These are phyloP conservation scores for Penicillium hesseltinei DNA, from an alignment of 2,329 filamentous ascomycete genomes.

Conservation along the genomic window DNA sequence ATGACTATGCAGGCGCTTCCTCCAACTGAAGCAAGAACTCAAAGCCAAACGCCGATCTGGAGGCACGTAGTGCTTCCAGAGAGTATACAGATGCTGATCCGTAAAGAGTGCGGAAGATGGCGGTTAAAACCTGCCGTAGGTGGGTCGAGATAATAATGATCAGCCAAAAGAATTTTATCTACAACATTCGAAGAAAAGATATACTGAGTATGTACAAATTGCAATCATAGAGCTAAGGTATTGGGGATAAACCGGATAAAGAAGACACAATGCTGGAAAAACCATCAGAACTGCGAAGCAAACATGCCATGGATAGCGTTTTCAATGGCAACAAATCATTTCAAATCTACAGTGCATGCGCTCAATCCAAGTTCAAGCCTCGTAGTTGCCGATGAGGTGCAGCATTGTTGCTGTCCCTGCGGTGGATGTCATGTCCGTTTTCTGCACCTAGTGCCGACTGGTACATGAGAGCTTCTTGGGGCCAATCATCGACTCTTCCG, in stretches of 20 bases:
- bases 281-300: neutral
- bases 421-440: conserved; percentile 20
- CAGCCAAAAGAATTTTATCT: neutral
- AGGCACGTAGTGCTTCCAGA: no score
- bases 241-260: neutral
- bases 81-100: no score
- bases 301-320: neutral
- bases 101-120: no score
- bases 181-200: neutral
- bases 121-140: no score
- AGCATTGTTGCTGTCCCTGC: conserved; percentile 20
- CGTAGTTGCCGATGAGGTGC: conserved; percentile 27
- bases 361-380: conserved; percentile 9
- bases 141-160: neutral
- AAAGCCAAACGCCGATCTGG: no score
- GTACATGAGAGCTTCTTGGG: conserved; percentile 43
- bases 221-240: neutral
- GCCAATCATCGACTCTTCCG: conserved; percentile 36
- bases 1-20: no score
- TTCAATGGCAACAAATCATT: neutral
- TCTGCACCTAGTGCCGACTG: conserved; percentile 30
- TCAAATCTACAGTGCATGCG: neutral
- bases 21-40: no score
- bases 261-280: neutral
- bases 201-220: neutral